Evolutionary conservation across 2,329 filamentous ascomycete genomes (phyloP), one percentile per base, ranked within the genome.

Genomic region (Epichloe gansuensis): DNA sequence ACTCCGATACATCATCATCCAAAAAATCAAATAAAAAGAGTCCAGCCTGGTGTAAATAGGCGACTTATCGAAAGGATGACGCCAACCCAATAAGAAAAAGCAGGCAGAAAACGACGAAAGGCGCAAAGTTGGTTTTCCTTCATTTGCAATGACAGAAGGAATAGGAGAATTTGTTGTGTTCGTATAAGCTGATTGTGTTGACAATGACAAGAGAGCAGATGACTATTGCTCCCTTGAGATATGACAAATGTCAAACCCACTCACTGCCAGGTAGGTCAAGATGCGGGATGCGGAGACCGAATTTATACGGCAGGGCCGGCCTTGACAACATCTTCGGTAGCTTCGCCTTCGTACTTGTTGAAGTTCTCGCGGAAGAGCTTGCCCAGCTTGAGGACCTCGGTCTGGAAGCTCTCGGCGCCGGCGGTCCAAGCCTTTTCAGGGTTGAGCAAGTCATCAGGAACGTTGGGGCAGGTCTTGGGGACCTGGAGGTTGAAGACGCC

Each of bases 401-500:
- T 76, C 65, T 83, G 79, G 81, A 97, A 97, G 73, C 84, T 85
- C 15, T 88, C 82, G 49, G 78, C 75, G 46, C 88, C 85, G 40
- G 84, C 84, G 41, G 85, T 94, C 93, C 93, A 98, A 62, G 86
- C 87, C 69, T 85, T 90, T 72, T 85, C 83, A 59, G 93, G 93
- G 81, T 98, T 97, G 66, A 98, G 82, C 39, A 98, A 79, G 74
- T 97, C 91, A 55, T 81, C 77, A 49, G 93, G 93, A 8, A 98
- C 93, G 66, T 84, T 84, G 58, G 86, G 82, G 80, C 91, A 97
- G 48, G 81, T 75, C 76, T 85, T 96, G 69, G 93, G 93, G n/a
- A 98, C 89, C 66, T 85, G 80, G 53, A 98, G 85, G 78, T 96
- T 95, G 84, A 98, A 98, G 58, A 89, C 84, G 41, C 89, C 89